These are phyloP conservation scores for Hypoxylon rickii DNA, from an alignment of 495 filamentous ascomycete genomes.

Conservation along the genomic window DNA sequence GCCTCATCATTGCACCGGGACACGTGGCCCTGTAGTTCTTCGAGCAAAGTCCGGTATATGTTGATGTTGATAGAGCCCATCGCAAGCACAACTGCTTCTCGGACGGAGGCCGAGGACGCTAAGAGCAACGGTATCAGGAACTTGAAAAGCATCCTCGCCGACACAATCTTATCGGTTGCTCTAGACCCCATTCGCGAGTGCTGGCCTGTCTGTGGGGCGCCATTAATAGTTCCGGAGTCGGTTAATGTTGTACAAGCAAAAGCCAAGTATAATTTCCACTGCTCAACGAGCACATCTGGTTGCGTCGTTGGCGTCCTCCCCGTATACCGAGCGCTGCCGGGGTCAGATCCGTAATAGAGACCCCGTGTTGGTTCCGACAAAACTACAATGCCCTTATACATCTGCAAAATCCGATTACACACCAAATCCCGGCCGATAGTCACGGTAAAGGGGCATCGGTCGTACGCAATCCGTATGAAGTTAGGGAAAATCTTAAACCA, in stretches of 20 bases:
- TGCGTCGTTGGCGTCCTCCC: conserved; percentile 69
- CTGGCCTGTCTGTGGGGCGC: conserved; percentile 64
- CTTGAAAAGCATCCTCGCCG: conserved; percentile 84
- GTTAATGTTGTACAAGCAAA: conserved; percentile 96
- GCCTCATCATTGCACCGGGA: conserved; percentile 81
- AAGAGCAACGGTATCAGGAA: conserved; percentile 87
- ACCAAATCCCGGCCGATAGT: conserved; percentile 88
- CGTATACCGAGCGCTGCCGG: conserved; percentile 50
- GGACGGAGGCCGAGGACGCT: conserved; percentile 72
- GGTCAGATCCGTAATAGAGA: conserved; percentile 57
- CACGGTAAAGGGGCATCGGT: conserved; percentile 87
- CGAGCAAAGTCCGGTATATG: conserved; percentile 90
- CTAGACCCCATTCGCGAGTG: conserved; percentile 86
- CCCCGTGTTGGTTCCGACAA: conserved; percentile 75
- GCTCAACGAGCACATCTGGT: conserved; percentile 87
- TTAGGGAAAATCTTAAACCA: conserved; percentile 99
- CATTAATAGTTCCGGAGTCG: conserved; percentile 73
- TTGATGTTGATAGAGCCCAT: conserved; percentile 94
- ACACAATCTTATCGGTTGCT: conserved; percentile 80
- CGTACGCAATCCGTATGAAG: conserved; percentile 86
- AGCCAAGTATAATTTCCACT: conserved; percentile 98
- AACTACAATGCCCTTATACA: conserved; percentile 79
- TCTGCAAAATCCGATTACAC: conserved; percentile 86
- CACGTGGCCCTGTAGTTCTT: conserved; percentile 86
- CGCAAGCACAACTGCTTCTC: conserved; percentile 89